These are phyloP conservation scores for Boletellus dicymbophilus DNA, from an alignment of 1,284 basidiomycete species.

Conservation along the genomic window DNA sequence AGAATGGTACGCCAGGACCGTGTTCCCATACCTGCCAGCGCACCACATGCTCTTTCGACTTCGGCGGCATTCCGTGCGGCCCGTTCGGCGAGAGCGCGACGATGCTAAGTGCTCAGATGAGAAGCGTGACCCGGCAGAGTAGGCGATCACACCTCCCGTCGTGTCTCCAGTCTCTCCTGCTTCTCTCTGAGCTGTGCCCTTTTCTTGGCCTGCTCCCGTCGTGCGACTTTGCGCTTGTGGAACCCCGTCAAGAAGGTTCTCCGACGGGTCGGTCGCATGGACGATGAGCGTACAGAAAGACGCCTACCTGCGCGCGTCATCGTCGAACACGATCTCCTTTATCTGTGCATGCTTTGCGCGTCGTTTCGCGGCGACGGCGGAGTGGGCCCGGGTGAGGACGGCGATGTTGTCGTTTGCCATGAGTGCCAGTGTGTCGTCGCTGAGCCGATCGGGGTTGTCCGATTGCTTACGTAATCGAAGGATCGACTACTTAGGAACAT, in stretches of 20 bases:
- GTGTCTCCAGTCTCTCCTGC: slow-evolving; percentile 61
- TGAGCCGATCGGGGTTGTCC: slow-evolving; percentile 23
- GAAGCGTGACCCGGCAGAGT: slow-evolving; percentile 4
- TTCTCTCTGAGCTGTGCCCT: slow-evolving; percentile 71
- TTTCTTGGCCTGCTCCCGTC: slow-evolving; percentile 68
- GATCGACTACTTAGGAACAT: slow-evolving; percentile 35
- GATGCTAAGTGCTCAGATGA: slow-evolving; percentile 52
- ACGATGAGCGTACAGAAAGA: not conserved
- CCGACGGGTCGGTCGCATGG: slow-evolving; percentile 9
- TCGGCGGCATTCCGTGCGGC: slow-evolving; percentile 69
- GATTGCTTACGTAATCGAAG: slow-evolving; percentile 29
- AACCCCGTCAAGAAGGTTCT: slow-evolving; percentile 88
- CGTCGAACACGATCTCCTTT: slow-evolving; percentile 76
- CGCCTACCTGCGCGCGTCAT: slow-evolving; percentile 65
- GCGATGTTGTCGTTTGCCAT: slow-evolving; percentile 47
- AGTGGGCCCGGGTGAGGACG: slow-evolving; percentile 60
- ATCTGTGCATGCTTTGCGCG: slow-evolving; percentile 58
- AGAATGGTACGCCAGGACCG: slow-evolving; percentile 5
- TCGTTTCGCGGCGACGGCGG: slow-evolving; percentile 61
- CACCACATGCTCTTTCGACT: slow-evolving; percentile 73
- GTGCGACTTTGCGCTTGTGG: slow-evolving; percentile 81
- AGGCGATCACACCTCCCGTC: slow-evolving; percentile 59
- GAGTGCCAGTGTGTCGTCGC: not conserved
- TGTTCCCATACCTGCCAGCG: slow-evolving; percentile 40
- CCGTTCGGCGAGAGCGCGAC: slow-evolving; percentile 67